These are phyloP conservation scores for Leishmania amazonensis DNA, from an alignment of 208 protist species.

Conservation along the genomic window DNA sequence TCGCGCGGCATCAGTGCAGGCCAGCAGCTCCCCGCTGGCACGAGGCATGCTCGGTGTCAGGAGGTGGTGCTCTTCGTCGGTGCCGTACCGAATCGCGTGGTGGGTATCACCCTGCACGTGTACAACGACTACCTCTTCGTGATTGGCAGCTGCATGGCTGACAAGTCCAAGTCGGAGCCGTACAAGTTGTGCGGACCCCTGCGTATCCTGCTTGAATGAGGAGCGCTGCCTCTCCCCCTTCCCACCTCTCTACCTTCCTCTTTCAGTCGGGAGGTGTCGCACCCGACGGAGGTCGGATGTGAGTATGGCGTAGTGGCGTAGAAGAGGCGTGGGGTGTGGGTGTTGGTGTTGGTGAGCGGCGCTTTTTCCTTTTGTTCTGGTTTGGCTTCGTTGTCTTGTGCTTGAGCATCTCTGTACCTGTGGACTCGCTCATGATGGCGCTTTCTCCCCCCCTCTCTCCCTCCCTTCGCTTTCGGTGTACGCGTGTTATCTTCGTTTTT, in stretches of 20 bases:
- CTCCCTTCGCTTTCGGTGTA: background rate
- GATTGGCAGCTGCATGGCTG: conserved; percentile 30
- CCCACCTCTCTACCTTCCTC: background rate
- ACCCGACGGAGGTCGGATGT: background rate
- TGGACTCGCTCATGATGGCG: background rate
- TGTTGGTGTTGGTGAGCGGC: background rate
- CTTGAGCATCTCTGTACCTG: background rate
- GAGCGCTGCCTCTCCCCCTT: background rate
- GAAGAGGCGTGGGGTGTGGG: no score
- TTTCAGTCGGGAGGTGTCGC: background rate
- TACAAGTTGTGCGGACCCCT: conserved; percentile 30
- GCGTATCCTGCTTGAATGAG: conserved; percentile 25
- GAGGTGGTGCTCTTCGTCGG: conserved; percentile 47
- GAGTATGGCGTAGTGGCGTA: background rate
- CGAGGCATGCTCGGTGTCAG: conserved; percentile 34
- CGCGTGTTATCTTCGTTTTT: background rate
- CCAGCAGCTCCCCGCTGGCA: conserved; percentile 27
- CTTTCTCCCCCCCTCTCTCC: background rate
- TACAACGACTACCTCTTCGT: conserved; percentile 59
- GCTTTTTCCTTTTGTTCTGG: background rate
- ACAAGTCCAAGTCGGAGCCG: conserved; percentile 26
- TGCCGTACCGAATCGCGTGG: conserved; percentile 35
- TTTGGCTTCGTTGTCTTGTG: background rate
- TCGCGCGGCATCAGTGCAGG: conserved; percentile 12
- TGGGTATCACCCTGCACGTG: conserved; percentile 48